Base-by-base conservation (phyloP, 164 flowering plant genomes). In the Umbellularia californica region DNA sequence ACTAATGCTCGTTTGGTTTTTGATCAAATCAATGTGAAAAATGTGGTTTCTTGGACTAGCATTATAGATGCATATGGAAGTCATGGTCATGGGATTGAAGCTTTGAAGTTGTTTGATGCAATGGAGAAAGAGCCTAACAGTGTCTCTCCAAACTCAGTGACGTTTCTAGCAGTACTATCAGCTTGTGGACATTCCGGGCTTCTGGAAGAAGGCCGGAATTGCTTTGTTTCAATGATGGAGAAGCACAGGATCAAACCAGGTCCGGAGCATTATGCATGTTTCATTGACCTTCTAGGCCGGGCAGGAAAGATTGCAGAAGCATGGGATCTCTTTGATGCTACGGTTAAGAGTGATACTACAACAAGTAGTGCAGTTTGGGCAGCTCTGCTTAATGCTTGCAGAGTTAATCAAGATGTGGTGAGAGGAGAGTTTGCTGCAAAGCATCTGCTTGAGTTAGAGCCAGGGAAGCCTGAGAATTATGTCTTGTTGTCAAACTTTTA, bases 181-280 rank as follows among this genome's bases (percentile, higher is more conserved):
- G 92, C 90, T 74, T 89, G 89, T 83, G 85, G 84, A 5, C 92
- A 87, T 76, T 78, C 88, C 17, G 90, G 90, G 12, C 67, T 85
- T 63, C 89, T 87, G 58, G 78, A 85, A 24, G 73, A 85, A 65
- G 90, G 85, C 23, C 72, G 71, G 35, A 78, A 78, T 23, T 83
- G 85, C 73, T 84, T 87, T 66, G 17, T 69, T 70, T 70, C 72
- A 25, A 77, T 77, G 68, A 66, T 51, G 75, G 80, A 84, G 67
- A 85, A 85, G 71, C 74, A 77, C 71, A 78, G 80, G 51, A 13
- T 86, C n/a, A 77, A 75, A 28, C 84, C 81, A 11, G 82, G 81
- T 65, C 82, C 85, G 9, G 86, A 84, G 77, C 92, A 89, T 76
- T 87, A 85, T 73, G 86, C 84, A 2, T 87, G 87, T 75, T 82